phyloP scores from a whole-genome alignment of 768 basidiomycete genomes.

The Boletus sp. region DNA sequence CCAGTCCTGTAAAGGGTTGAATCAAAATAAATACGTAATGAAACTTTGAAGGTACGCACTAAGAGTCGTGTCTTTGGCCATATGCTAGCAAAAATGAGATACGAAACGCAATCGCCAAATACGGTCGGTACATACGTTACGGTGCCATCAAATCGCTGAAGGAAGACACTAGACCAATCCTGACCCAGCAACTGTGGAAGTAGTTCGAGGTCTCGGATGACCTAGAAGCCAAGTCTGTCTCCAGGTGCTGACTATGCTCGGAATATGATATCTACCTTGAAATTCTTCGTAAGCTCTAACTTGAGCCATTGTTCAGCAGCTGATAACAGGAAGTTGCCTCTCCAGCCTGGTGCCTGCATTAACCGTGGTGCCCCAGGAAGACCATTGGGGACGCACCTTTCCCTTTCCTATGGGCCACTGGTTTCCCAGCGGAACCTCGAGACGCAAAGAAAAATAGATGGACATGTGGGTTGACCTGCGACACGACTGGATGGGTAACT shows the following conservation, averaged over 20 bases:
- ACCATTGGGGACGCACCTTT: conserved; percentile 51
- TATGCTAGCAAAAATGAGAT: conserved; percentile 49
- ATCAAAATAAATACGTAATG: not conserved
- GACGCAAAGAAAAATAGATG: conserved; percentile 95
- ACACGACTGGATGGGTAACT: conserved; percentile 93
- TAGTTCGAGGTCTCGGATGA: conserved; percentile 94
- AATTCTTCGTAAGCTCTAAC: conserved; percentile 94
- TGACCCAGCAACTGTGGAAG: conserved; percentile 89
- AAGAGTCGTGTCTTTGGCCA: conserved; percentile 80
- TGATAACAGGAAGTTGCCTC: conserved; percentile 90
- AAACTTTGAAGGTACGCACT: conserved; percentile 39
- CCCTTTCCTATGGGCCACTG: conserved; percentile 90
- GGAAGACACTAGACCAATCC: conserved; percentile 96
- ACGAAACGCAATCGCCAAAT: conserved; percentile 13
- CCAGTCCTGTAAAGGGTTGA: conserved; percentile 60
- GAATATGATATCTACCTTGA: conserved; percentile 51
- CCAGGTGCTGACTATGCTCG: not conserved
- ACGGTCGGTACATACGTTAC: conserved; percentile 64
- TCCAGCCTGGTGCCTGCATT: conserved; percentile 61
- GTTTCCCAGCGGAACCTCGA: conserved; percentile 83
- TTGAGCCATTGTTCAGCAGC: conserved; percentile 95
- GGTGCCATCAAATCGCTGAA: conserved; percentile 88
- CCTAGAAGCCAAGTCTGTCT: conserved; percentile 31
- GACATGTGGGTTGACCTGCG: conserved; percentile 89
- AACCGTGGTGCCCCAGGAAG: not conserved